Evolutionary conservation across 768 basidiomycete genomes (phyloP), one percentile per base, ranked within the genome.

Genomic region (Hygrocybe coccinea): DNA sequence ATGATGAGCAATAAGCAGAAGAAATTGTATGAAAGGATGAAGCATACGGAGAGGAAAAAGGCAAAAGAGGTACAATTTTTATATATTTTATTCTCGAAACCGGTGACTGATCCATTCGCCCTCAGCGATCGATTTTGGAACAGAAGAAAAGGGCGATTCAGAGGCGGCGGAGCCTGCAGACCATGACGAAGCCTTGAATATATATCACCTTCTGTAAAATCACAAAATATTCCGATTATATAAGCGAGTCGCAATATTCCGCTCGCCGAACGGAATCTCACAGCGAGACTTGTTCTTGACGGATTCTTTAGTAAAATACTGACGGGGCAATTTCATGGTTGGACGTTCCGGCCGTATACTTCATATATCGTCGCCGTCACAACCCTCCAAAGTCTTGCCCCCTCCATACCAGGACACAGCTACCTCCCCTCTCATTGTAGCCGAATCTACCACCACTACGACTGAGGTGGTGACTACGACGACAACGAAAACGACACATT

Each of bases 1-100:
- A 80, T 97, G 83, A 86, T 97, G 86, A 95, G 91, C 76, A 93
- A 91, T 71, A 92, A 89, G 74, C 88, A 95, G 70, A 82, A 85
- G 63, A 95, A 95, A 72, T 71, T 97, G 63, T 95, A 95, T 69
- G 91, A 93, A 71, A 88, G 88, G 73, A 89, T 97, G 83, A 91
- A 93, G 74, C 83, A 89, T 67, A 85, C 86, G 60, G 81, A 95
- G 67, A 79, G 80, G 68, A 89, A 86, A 72, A 85, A 85, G 57
- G 77, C 78, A 12, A 73, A 78, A 22, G 91, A 95, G 88, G 94
- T 94, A 68, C 62, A 86, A 74, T 22, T 51, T 55, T 5, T 19
- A 24, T 29, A 37, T 38, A 25, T 38, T 17, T 44, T 35, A n/a
- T n/a, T n/a, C n/a, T 38, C 36, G 39, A 24, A 46, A 24, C 22